phyloP scores from a whole-genome alignment of 192 early-diverging fungal genomes.

The Coemansia sp. region DNA sequence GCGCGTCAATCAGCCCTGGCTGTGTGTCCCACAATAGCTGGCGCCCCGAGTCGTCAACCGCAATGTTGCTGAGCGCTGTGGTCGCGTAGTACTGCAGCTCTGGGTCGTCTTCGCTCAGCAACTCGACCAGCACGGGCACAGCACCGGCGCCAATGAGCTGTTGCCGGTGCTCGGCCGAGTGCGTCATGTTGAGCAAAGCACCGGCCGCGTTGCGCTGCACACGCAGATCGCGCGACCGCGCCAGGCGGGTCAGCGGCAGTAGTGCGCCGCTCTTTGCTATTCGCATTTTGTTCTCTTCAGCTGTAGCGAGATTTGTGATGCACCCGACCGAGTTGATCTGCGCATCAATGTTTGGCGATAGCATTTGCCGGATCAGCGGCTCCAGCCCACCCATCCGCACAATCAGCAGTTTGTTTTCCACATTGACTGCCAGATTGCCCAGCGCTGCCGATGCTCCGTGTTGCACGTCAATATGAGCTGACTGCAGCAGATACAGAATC shows the following conservation, averaged over 20 bases:
- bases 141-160: slow-evolving; percentile 80
- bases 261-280: slow-evolving; percentile 85
- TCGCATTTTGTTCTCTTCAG: slow-evolving; percentile 85
- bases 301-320: slow-evolving; percentile 87
- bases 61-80: slow-evolving; percentile 87
- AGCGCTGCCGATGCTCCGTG: slow-evolving; percentile 81
- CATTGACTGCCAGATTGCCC: slow-evolving; percentile 77
- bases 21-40: slow-evolving; percentile 71
- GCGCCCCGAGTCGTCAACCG: slow-evolving; percentile 72
- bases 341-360: slow-evolving; percentile 82
- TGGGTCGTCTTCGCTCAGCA: slow-evolving; percentile 72
- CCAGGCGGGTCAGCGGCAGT: slow-evolving; percentile 69
- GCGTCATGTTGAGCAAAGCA: slow-evolving; percentile 90
- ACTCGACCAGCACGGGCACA: slow-evolving; percentile 76
- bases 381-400: slow-evolving; percentile 82
- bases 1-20: slow-evolving; percentile 66
- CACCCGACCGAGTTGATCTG: slow-evolving; percentile 93
- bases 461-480: slow-evolving; percentile 82
- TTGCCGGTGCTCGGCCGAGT: slow-evolving; percentile 79
- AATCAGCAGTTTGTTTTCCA: slow-evolving; percentile 82
- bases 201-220: slow-evolving; percentile 90
- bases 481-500: slow-evolving; percentile 77
- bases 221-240: slow-evolving; percentile 75
- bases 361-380: slow-evolving; percentile 83
- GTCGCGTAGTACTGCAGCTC: slow-evolving; percentile 91